Evolutionary conservation across 2,329 filamentous ascomycete genomes (phyloP), one percentile per base, ranked within the genome.

Genomic region (Neofusicoccum umdonicola): DNA sequence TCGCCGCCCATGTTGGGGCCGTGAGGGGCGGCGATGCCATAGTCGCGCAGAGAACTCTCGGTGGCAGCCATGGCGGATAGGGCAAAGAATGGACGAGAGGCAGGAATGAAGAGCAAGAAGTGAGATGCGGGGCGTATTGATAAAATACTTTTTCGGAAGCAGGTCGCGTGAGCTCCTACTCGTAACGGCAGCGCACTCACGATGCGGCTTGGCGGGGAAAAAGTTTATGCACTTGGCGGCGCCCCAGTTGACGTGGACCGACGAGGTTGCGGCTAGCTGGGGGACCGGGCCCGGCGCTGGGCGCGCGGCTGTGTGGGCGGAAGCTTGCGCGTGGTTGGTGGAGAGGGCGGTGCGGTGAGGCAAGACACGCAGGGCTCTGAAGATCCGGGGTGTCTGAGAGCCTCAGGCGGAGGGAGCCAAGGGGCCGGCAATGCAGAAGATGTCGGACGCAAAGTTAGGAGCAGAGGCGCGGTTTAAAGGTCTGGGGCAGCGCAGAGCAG

Each of bases 11-110:
- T 76, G 70, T 83, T 82, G 34, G 80, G 81, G 6, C 81, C 81
- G 69, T 83, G 81, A 63, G 81, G 81, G 17, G 79, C 80, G 61
- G 80, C 81, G 27, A 78, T 69, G 42, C 80, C 80, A 69, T 82
- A 82, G 71, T 82, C 79, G 58, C 80, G 76, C 66, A 82, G 74
- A 17, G 79, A 78, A n/a, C 61, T 63, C 39, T 63, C 48, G 50
- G 61, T 54, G 22, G 61, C 61, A 22, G 54, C 56, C 27, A 47
- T 60, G 34, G 41, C 31, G 56, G n/a, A 13, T 5, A 31, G 35
- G n/a, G 11, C 27, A 19, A 9, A n/a, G 41, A 60, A 34, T 22
- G 48, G 15, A 37, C 9, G 41, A n/a, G 50, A 22, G 31, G 17
- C 13, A 2, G 8, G 3, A 3, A n/a, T 11, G 22, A 1, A 12